phyloP scores from a whole-genome alignment of 2,329 filamentous ascomycete species.

The Orbilia oligospora region DNA sequence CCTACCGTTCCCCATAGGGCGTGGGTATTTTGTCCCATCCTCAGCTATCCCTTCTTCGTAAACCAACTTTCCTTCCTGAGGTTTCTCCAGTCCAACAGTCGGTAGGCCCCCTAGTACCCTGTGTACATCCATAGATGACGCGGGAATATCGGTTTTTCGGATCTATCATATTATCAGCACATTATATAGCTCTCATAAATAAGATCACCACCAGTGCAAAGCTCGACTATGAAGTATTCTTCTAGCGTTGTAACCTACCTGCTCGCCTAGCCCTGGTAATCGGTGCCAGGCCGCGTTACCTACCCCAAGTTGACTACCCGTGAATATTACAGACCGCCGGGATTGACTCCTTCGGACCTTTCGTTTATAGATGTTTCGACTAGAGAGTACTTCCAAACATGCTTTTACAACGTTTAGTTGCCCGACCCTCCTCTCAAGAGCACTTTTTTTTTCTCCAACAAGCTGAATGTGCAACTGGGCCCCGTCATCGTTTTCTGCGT shows the following conservation, averaged over 20 bases:
- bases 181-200: background rate
- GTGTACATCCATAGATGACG: background rate
- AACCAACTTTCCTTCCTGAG: background rate
- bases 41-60: background rate
- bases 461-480: background rate
- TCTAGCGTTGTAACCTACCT: background rate
- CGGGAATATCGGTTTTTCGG: background rate
- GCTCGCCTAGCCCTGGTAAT: background rate
- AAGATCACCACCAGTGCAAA: background rate
- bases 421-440: background rate
- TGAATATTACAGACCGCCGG: constrained; percentile 5
- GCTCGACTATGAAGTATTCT: background rate
- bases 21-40: background rate
- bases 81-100: background rate
- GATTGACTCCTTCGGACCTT: constrained; percentile 16
- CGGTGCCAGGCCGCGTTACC: background rate
- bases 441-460: background rate
- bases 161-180: background rate
- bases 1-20: background rate
- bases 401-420: background rate
- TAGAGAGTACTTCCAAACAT: background rate
- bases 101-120: too few relatives aligned
- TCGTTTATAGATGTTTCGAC: background rate
- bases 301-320: constrained; percentile 1
- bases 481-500: background rate